Evolutionary conservation across 225 moss, liverwort and hornwort genomes (phyloP).

Genomic region (Antitrichia curtipendula): DNA sequence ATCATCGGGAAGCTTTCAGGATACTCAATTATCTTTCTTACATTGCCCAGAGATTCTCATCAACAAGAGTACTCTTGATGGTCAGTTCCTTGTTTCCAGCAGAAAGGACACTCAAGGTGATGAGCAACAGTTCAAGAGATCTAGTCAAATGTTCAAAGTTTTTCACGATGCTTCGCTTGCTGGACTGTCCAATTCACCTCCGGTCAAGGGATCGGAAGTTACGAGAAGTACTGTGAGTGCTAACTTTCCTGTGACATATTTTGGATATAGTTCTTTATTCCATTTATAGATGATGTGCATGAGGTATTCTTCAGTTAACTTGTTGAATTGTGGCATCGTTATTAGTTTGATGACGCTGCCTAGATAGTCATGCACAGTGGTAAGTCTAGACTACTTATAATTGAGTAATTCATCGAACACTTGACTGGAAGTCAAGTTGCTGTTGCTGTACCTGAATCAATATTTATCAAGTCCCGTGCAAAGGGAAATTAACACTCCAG

Average conservation of each 20-base stretch:
- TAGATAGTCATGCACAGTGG: neutral
- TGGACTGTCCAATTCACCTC: conserved; percentile 20
- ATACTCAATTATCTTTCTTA: neutral
- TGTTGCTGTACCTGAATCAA: neutral
- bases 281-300: neutral
- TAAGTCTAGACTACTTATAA: neutral
- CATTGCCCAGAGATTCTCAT: conserved; percentile 1
- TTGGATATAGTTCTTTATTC: neutral
- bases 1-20: conserved; percentile 8
- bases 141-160: conserved; percentile 31
- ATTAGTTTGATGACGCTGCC: neutral
- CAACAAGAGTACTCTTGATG: conserved; percentile 3
- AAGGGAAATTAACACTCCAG: neutral
- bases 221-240: conserved; percentile 11
- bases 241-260: neutral
- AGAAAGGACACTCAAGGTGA: conserved; percentile 30
- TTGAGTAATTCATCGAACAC: neutral
- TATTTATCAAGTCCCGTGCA: neutral
- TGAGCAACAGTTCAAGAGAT: conserved; percentile 34
- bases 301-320: neutral
- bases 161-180: conserved; percentile 45
- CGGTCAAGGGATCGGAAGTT: neutral
- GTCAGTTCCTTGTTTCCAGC: conserved; percentile 41
- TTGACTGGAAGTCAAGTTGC: neutral
- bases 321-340: neutral